Evolutionary conservation across 495 filamentous ascomycete species (phyloP).

Genomic region (Trichocladium antarcticum): DNA sequence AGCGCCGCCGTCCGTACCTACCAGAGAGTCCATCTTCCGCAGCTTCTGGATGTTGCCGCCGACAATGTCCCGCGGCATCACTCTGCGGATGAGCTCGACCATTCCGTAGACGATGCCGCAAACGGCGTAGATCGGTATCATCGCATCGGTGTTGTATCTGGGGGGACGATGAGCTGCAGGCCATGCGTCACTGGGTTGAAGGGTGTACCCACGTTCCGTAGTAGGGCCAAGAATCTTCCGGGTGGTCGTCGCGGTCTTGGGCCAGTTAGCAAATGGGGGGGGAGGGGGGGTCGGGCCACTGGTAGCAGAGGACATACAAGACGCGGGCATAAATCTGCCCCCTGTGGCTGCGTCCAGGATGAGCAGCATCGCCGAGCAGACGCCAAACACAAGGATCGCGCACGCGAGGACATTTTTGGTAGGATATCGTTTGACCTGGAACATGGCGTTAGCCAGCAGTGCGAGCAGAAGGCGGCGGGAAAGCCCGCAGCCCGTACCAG

Average conservation of each 20-base stretch:
- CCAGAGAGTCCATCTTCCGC: constrained; percentile 34
- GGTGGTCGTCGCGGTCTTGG: constrained; percentile 16
- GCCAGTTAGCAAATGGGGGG: neutral
- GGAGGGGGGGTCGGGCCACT: no score
- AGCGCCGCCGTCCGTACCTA: no score
- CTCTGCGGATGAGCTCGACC: constrained; percentile 37
- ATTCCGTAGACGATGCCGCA: constrained; percentile 31
- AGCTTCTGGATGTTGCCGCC: constrained; percentile 37
- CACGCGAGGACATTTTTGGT: constrained; percentile 29
- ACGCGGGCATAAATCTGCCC: constrained; percentile 24
- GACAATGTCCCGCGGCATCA: constrained; percentile 38
- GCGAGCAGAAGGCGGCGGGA: neutral
- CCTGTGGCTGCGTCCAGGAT: constrained; percentile 34
- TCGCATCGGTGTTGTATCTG: constrained; percentile 32
- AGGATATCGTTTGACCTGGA: constrained; percentile 26
- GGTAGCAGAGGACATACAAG: constrained; percentile 9
- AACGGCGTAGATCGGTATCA: constrained; percentile 36
- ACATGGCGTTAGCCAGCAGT: neutral
- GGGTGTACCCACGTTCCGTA: constrained; percentile 21
- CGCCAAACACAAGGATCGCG: constrained; percentile 31
- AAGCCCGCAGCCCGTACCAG: constrained; percentile 14
- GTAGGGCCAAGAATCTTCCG: constrained; percentile 27
- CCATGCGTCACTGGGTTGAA: no score
- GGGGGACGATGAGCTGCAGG: neutral
- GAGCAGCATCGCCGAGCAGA: constrained; percentile 30